Evolutionary conservation across 1,139 yeast species (phyloP), one percentile per base, ranked within the genome.

Genomic region (Hyphopichia burtonii): DNA sequence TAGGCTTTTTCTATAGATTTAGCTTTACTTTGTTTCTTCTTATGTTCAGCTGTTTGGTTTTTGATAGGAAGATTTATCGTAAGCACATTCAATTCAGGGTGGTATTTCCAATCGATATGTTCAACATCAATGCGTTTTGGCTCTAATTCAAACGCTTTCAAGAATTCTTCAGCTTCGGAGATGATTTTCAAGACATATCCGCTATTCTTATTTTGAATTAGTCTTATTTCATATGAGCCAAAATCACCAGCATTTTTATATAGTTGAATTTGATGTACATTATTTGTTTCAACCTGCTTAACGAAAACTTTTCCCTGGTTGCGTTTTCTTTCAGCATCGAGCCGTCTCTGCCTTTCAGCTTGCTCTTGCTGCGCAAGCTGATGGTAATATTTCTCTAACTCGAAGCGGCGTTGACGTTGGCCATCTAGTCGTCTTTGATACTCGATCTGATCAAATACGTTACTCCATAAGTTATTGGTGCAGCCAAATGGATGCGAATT

Each of bases 161-260:
- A 37, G 31, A 44, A 46, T 5, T 36, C 27, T 17, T 46, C 48
- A 3, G 18, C 22, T 11, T 39, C 34, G 10, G 50, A 45, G 10
- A 19, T 16, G 6, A 48, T 38, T 33, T 37, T 38, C 15, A 47
- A 32, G 16, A 37, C 16, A 28, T 43, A 35, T 4, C 36, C 30
- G 11, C 31, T 25, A 4, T 34, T 12, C 15, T 34, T 37, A 11
- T 41, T 35, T 30, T 31, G 37, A 11, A 38, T 42, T 30, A 48
- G 31, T n/a, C 40, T 44, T 16, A 46, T 40, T 15, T 43, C 44
- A 34, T 44, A 43, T 11, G 44, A 41, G 4, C 30, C 23, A 20
- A 45, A 46, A 4, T 42, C 44, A 11, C 41, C 42, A 15, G 4
- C 12, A 7, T 23, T 20, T 30, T 40, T 46, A 20, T 16, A 34